Conservation (phyloP, 169 alveolate species). For the Plasmodium cynomolgi region DNA sequence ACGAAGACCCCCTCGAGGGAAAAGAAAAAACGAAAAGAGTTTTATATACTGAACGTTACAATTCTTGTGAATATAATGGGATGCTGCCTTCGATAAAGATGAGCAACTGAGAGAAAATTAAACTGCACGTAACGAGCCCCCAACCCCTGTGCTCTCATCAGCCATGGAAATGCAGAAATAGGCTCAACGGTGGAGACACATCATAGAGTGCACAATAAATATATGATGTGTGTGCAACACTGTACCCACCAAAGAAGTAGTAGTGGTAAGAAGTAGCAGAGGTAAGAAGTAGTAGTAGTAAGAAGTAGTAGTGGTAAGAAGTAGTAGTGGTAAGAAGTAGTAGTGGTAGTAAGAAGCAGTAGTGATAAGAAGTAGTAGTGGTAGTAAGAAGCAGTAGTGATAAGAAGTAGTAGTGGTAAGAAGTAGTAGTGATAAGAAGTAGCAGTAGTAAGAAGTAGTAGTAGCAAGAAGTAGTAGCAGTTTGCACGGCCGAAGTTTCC, state of each 20-base stretch:
- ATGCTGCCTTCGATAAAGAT: slow-evolving; percentile 6
- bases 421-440: no score
- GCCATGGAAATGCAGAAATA: not conserved
- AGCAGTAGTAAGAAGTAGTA: not conserved
- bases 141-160: not conserved
- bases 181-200: not conserved
- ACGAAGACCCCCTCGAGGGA: not conserved
- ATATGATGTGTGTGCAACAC: not conserved
- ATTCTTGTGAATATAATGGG: not conserved
- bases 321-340: no score
- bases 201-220: not conserved
- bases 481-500: not conserved
- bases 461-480: not conserved
- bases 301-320: no score
- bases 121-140: not conserved
- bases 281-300: no score
- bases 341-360: no score
- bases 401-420: no score
- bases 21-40: slow-evolving; percentile 13
- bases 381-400: no score
- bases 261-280: no score
- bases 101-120: slow-evolving; percentile 8
- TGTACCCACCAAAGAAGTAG: not conserved
- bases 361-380: no score
- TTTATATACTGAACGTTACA: not conserved